Percentiles rank a stretch among this genome's conserved stretches.
Evolutionary conservation across 2,329 filamentous ascomycete genomes (phyloP).

Genomic region (Colletotrichum truncatum): DNA sequence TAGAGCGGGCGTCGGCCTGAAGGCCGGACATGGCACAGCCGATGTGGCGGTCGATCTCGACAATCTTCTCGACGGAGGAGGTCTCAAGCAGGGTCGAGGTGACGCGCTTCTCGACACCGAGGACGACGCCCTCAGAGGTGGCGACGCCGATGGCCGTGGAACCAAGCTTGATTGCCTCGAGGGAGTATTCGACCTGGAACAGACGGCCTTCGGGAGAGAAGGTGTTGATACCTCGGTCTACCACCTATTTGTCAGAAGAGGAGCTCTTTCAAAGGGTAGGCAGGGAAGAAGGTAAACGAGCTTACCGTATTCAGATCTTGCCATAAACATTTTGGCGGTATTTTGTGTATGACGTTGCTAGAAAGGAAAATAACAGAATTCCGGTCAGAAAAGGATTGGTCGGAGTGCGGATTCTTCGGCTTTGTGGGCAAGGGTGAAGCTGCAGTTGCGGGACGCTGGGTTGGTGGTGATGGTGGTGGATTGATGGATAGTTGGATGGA

Average conservation of each 20-base stretch:
- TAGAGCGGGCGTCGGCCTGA: slow-evolving; percentile 95
- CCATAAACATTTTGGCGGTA: slow-evolving; percentile 92
- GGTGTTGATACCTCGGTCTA: slow-evolving; percentile 61
- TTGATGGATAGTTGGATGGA: too few species aligned
- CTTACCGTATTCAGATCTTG: slow-evolving; percentile 99
- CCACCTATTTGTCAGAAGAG: slow-evolving; percentile 37
- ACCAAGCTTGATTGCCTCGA: slow-evolving; percentile 99
- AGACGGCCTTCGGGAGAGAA: slow-evolving; percentile 99
- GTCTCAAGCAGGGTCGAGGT: slow-evolving; percentile 97
- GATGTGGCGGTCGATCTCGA: slow-evolving; percentile 98
- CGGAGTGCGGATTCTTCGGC: not conserved
- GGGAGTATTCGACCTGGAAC: slow-evolving; percentile 99
- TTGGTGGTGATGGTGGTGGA: not conserved
- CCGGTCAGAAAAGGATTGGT: not conserved
- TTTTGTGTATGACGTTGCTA: slow-evolving; percentile 37
- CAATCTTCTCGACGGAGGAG: slow-evolving; percentile 98
- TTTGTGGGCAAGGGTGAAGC: not conserved
- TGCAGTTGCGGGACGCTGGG: slow-evolving; percentile 7
- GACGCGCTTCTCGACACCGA: slow-evolving; percentile 98
- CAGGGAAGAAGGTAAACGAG: slow-evolving; percentile 37
- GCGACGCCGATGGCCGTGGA: slow-evolving; percentile 98
- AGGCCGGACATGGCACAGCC: slow-evolving; percentile 98
- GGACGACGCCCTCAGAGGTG: slow-evolving; percentile 92
- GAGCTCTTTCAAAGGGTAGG: slow-evolving; percentile 41
- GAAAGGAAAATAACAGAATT: not conserved